Evolutionary conservation across 306 rosid genomes (phyloP).

Genomic region (Castanea sativa): DNA sequence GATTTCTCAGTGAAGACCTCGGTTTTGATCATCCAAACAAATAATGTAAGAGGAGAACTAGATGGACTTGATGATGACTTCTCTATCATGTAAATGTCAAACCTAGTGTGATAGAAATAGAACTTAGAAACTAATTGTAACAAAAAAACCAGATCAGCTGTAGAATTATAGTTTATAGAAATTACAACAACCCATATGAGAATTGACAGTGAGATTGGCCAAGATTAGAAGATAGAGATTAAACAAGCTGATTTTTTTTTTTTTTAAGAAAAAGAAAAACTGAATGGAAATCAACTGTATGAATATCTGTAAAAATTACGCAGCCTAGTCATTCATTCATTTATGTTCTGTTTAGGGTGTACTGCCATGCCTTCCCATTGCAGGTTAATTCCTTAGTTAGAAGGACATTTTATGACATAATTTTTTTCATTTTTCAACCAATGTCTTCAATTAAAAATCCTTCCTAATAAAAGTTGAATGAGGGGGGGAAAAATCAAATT

Average conservation of each 20-base stretch:
- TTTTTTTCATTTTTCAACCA: too few relatives aligned
- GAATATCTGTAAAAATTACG: not conserved
- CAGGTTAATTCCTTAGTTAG: too few relatives aligned
- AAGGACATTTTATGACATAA: too few relatives aligned
- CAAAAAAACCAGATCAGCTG: slow-evolving; percentile 9
- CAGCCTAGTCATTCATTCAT: too few relatives aligned
- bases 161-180: slow-evolving; percentile 32
- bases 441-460: too few relatives aligned
- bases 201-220: slow-evolving; percentile 7
- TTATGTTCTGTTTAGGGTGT: too few relatives aligned
- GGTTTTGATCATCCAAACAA: slow-evolving; percentile 79
- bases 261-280: not conserved
- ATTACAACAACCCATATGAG: slow-evolving; percentile 39
- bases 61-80: slow-evolving; percentile 94
- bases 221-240: not conserved
- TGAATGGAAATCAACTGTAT: not conserved
- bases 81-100: slow-evolving; percentile 55
- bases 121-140: slow-evolving; percentile 37
- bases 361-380: too few relatives aligned
- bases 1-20: slow-evolving; percentile 63
- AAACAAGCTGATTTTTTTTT: not conserved
- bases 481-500: too few relatives aligned
- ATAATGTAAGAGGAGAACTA: slow-evolving; percentile 64
- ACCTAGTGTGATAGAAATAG: slow-evolving; percentile 40
- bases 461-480: too few relatives aligned